phyloP scores from a whole-genome alignment of 2,329 filamentous ascomycete species.

The Tolypocladium cylindrosporum region DNA sequence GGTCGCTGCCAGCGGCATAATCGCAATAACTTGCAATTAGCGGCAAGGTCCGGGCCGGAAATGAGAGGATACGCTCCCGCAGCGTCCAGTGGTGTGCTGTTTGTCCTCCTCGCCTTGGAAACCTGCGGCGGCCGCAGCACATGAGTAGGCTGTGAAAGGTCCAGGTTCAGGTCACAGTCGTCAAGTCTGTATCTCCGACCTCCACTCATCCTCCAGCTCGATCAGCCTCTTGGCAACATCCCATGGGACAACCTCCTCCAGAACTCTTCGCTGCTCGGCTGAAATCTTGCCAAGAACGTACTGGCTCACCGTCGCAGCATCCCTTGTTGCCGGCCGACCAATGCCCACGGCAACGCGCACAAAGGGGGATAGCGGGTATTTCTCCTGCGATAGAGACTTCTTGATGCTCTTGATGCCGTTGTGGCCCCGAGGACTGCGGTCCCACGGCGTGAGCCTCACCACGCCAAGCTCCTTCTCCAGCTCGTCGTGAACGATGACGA shows the following conservation, averaged over 20 bases:
- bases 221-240: constrained; percentile 40
- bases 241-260: constrained; percentile 42
- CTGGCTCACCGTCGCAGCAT: constrained; percentile 55
- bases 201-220: constrained; percentile 33
- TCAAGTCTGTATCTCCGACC: constrained; percentile 8
- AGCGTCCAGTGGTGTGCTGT: background rate
- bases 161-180: background rate
- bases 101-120: background rate
- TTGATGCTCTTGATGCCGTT: constrained; percentile 65
- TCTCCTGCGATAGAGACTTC: constrained; percentile 30
- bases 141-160: background rate
- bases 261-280: constrained; percentile 32
- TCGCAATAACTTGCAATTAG: background rate
- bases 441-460: constrained; percentile 54
- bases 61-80: background rate
- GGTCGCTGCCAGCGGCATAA: background rate
- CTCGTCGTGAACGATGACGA: constrained; percentile 86
- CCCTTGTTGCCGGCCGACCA: constrained; percentile 65
- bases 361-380: constrained; percentile 32
- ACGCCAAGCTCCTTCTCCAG: constrained; percentile 63
- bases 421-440: constrained; percentile 57
- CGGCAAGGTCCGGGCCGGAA: background rate
- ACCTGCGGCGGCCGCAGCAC: background rate
- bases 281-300: constrained; percentile 70
- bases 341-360: constrained; percentile 73